Evolutionary conservation across 495 filamentous ascomycete genomes (phyloP), one percentile per base, ranked within the genome.

Genomic region (Diplogelasinospora grovesii): DNA sequence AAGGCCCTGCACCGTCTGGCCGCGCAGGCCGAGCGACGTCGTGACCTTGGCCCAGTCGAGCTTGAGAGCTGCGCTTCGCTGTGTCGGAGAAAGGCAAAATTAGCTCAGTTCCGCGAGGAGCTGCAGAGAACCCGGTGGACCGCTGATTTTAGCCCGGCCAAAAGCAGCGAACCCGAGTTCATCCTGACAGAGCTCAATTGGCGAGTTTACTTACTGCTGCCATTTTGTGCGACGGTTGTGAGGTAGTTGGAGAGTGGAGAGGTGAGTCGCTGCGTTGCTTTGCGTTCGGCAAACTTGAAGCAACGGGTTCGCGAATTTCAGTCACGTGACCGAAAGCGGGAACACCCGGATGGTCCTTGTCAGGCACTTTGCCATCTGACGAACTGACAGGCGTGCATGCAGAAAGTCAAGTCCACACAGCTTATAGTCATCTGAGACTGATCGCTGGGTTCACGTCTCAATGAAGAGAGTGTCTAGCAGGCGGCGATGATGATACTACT

Each of bases 11-110:
- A 83, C 87, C 50, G 93, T 99, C 68, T 85, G 84, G 60, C 93
- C 93, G 70, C 85, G 86, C 65, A 99, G 86, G 57, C 92, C 90
- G 57, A 99, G 88, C 56, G 86, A 89, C 64, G 74, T 79, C 65
- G 81, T 80, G 60, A 97, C 78, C 71, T 86, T 87, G 69, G 73
- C 75, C 93, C 93, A 99, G 80, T 99, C 92, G 77, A 99, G 81
- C 79, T 95, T 99, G 69, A 90, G 79, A 71, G 93, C 89, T 73
- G 92, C 90, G 79, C 86, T 92, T 75, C 89, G 84, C 92, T 97
- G 74, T 48, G 39, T 41, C 36, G 45, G 41, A 36, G 52, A 46
- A 36, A 40, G 39, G 43, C 32, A 50, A 68, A 71, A 70, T 73
- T 73, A 73, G 68, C 69, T 71, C 68, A 71, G 45, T 21, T n/a